These are phyloP conservation scores for Lyophyllum shimeji DNA, from an alignment of 768 basidiomycete species.

Conservation along the genomic window DNA sequence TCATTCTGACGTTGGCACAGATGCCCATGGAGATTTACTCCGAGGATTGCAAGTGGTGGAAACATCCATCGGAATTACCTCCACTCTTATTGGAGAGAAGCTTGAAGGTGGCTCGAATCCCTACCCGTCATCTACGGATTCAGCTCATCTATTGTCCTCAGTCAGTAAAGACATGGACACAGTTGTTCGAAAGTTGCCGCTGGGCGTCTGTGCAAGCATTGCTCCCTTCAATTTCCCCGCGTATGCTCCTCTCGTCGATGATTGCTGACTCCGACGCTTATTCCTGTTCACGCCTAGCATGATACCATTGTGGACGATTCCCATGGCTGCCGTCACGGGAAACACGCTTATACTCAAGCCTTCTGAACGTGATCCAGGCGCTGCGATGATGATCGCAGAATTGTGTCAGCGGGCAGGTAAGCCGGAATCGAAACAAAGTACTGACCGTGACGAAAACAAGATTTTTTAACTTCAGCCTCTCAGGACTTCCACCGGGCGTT, in stretches of 20 bases:
- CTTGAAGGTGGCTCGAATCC: constrained; percentile 65
- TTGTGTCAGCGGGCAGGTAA: constrained; percentile 82
- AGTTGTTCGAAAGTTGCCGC: constrained; percentile 75
- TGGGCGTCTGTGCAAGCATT: constrained; percentile 87
- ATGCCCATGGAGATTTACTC: constrained; percentile 93
- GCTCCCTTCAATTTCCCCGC: constrained; percentile 92
- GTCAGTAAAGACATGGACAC: constrained; percentile 98
- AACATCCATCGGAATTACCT: constrained; percentile 77
- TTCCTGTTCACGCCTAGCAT: constrained; percentile 47
- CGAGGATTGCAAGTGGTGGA: constrained; percentile 91
- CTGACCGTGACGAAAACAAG: not conserved
- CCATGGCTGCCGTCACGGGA: constrained; percentile 84
- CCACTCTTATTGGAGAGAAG: constrained; percentile 85
- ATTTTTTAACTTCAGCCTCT: not conserved
- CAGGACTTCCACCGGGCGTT: constrained; percentile 83
- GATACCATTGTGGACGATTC: constrained; percentile 97
- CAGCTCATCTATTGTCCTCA: constrained; percentile 28
- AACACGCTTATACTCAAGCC: constrained; percentile 96
- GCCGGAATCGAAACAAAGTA: constrained; percentile 2
- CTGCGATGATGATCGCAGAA: constrained; percentile 97
- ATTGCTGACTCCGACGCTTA: constrained; percentile 1
- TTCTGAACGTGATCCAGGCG: constrained; percentile 95
- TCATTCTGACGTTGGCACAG: constrained; percentile 33
- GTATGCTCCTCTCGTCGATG: constrained; percentile 37
- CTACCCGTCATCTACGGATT: not conserved